Evolutionary conservation across 495 filamentous ascomycete species (phyloP).

Genomic region (Hypoxylon fuscum): DNA sequence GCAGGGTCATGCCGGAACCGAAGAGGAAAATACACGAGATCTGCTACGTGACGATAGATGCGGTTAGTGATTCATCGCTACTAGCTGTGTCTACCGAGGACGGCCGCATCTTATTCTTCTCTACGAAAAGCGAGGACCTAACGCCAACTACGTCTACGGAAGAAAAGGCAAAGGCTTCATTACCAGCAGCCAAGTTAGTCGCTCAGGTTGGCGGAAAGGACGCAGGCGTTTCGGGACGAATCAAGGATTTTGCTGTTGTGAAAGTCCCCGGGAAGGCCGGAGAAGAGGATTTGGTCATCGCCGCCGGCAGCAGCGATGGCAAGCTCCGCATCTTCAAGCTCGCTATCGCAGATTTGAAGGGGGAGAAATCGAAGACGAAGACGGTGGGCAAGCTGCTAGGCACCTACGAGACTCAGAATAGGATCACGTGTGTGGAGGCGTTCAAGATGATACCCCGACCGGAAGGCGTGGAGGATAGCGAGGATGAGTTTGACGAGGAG

Average conservation of each 20-base stretch:
- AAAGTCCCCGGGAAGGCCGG: constrained; percentile 50
- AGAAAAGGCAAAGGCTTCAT: constrained; percentile 42
- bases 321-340: constrained; percentile 78
- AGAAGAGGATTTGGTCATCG: constrained; percentile 62
- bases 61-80: constrained; percentile 57
- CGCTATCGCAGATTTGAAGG: constrained; percentile 50
- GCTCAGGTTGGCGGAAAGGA: constrained; percentile 81
- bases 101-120: constrained; percentile 86
- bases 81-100: constrained; percentile 92
- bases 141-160: constrained; percentile 21
- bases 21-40: constrained; percentile 84
- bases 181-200: constrained; percentile 65
- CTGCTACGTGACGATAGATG: constrained; percentile 67
- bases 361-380: constrained; percentile 45
- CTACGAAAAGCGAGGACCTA: constrained; percentile 60
- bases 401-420: constrained; percentile 82
- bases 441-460: constrained; percentile 80
- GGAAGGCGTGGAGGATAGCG: constrained; percentile 57
- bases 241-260: constrained; percentile 88
- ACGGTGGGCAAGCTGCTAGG: constrained; percentile 78
- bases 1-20: constrained; percentile 70
- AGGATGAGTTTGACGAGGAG: constrained; percentile 55
- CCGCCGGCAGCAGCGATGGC: constrained; percentile 85
- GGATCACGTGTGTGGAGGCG: constrained; percentile 87
- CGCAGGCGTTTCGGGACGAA: constrained; percentile 69